Percentiles rank a stretch among this genome's conserved stretches.
These are phyloP conservation scores for Taphrina deformans DNA, from an alignment of 1,139 yeast genomes.

Conservation along the genomic window DNA sequence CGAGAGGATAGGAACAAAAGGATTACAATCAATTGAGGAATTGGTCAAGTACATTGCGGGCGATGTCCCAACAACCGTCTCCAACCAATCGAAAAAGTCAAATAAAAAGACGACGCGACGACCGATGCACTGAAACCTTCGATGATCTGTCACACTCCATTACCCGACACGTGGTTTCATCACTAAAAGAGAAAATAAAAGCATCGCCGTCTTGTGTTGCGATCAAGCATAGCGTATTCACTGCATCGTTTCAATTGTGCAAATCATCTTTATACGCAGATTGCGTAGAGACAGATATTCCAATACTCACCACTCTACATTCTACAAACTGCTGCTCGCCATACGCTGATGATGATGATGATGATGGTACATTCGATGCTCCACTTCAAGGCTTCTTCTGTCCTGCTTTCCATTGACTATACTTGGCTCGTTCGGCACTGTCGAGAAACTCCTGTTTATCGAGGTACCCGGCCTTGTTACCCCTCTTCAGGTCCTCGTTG, in stretches of 20 bases:
- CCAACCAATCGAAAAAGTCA: not conserved
- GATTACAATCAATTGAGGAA: conserved; percentile 42
- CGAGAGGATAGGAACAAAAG: conserved; percentile 32
- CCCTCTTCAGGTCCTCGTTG: conserved; percentile 72
- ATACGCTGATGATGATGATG: too few relatives aligned
- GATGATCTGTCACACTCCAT: too few relatives aligned
- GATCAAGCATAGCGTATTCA: not conserved
- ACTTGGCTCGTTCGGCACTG: conserved; percentile 69
- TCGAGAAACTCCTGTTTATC: conserved; percentile 87
- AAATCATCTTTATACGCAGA: too few relatives aligned
- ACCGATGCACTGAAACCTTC: not conserved
- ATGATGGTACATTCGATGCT: too few relatives aligned
- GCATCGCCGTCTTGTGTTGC: not conserved
- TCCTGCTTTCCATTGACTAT: conserved; percentile 61
- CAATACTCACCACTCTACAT: not conserved
- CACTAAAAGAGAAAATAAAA: not conserved
- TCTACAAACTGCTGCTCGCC: not conserved
- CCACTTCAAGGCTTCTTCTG: conserved; percentile 48
- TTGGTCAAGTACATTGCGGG: conserved; percentile 46
- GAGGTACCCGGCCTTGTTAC: conserved; percentile 78
- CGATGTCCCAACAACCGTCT: not conserved
- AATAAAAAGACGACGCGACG: conserved; percentile 7
- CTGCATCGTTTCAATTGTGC: not conserved
- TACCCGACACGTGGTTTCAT: too few relatives aligned
- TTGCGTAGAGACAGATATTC: not conserved